phyloP scores from a whole-genome alignment of 106 monocot species.

The Triglochin maritima region DNA sequence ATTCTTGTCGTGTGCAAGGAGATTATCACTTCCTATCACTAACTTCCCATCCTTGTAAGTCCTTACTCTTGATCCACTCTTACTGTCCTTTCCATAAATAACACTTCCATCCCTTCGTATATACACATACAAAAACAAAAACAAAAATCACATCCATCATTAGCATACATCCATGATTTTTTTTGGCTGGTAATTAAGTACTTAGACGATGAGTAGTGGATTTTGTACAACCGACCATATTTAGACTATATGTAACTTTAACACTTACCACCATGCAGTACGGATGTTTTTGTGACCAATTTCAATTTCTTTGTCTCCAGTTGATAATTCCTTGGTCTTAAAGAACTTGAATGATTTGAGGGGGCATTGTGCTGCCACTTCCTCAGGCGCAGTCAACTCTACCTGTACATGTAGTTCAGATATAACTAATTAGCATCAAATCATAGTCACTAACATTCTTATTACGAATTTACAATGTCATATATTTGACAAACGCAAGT shows the following conservation, averaged over 20 bases:
- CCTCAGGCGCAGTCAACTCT: constrained; percentile 21
- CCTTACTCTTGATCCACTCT: constrained; percentile 13
- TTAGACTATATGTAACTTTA: too few relatives aligned
- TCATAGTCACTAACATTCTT: not conserved
- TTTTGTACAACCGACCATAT: too few relatives aligned
- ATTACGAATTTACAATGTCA: too few relatives aligned
- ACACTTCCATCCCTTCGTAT: constrained; percentile 42
- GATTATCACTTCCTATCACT: constrained; percentile 25
- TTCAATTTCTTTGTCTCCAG: constrained; percentile 13
- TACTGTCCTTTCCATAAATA: constrained; percentile 25
- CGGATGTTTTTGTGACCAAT: constrained; percentile 33
- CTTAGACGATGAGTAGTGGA: too few relatives aligned
- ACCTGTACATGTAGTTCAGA: constrained; percentile 22
- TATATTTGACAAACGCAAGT: not conserved
- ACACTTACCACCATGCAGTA: constrained; percentile 59
- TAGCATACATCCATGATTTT: too few relatives aligned
- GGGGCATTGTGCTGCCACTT: constrained; percentile 39
- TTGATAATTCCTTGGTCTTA: constrained; percentile 25
- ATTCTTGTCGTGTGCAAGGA: constrained; percentile 23
- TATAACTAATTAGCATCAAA: too few relatives aligned
- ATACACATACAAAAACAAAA: too few relatives aligned
- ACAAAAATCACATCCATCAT: too few relatives aligned
- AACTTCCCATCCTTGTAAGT: constrained; percentile 42
- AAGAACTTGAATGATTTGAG: constrained; percentile 41
- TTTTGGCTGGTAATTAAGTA: too few relatives aligned